phyloP scores from a whole-genome alignment of 495 filamentous ascomycete genomes.

The Penicillium salamii region DNA sequence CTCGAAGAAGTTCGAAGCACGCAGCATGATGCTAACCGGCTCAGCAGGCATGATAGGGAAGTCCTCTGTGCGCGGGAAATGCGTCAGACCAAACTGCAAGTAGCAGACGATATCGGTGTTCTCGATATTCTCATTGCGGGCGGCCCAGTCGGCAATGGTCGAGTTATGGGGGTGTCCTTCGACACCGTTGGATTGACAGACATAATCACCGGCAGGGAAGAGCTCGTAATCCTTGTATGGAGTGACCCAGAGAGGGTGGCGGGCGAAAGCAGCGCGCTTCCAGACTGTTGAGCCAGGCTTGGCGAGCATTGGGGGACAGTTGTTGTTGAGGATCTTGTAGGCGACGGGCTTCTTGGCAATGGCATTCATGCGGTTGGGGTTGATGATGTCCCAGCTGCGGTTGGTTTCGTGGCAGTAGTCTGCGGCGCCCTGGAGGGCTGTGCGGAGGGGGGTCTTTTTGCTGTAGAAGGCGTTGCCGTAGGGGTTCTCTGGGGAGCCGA shows the following conservation, averaged over 20 bases:
- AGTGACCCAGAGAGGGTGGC: conserved; percentile 37
- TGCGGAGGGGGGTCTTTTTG: conserved; percentile 43
- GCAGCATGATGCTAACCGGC: conserved; percentile 63
- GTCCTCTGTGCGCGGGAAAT: conserved; percentile 56
- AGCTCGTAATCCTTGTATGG: conserved; percentile 43
- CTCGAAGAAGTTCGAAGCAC: conserved; percentile 68
- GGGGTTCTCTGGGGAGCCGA: conserved; percentile 40
- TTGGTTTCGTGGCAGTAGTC: conserved; percentile 47
- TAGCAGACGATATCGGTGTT: conserved; percentile 57
- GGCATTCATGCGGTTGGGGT: conserved; percentile 40
- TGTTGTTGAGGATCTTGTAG: conserved; percentile 40
- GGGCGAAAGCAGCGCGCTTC: conserved; percentile 38
- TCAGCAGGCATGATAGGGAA: conserved; percentile 72
- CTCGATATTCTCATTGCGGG: conserved; percentile 48
- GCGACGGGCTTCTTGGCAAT: conserved; percentile 36
- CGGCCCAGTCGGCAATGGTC: conserved; percentile 41
- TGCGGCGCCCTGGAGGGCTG: conserved; percentile 36
- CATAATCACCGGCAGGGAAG: conserved; percentile 50
- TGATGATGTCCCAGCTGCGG: conserved; percentile 49
- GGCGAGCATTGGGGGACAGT: conserved; percentile 31
- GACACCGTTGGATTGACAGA: conserved; percentile 39
- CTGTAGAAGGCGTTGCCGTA: conserved; percentile 50
- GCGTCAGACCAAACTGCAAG: conserved; percentile 58
- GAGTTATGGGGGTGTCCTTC: conserved; percentile 35
- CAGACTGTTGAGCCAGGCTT: conserved; percentile 37